These are phyloP conservation scores for Trametes sp. DNA, from an alignment of 1,284 basidiomycete genomes.

Conservation along the genomic window DNA sequence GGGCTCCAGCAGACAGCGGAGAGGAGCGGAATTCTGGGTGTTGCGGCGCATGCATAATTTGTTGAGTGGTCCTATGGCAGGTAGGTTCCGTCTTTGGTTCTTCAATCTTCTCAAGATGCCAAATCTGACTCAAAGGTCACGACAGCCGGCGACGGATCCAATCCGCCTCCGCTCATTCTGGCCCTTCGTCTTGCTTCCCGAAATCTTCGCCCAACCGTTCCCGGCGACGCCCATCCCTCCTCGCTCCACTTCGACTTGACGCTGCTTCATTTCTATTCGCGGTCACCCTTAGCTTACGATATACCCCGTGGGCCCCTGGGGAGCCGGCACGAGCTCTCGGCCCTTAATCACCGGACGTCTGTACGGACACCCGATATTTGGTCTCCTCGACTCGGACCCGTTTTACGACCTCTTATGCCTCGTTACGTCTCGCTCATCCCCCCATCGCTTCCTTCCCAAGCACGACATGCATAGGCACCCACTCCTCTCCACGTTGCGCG, in stretches of 20 bases:
- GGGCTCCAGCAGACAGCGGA: conserved; percentile 22
- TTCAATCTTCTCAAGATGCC: neutral
- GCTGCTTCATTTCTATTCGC: conserved; percentile 4
- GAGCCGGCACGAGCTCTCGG: conserved; percentile 1
- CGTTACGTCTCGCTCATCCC: neutral
- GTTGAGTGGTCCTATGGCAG: conserved; percentile 25
- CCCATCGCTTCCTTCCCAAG: neutral
- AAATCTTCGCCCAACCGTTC: conserved; percentile 5
- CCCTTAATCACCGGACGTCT: conserved; percentile 24
- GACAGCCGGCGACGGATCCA: neutral
- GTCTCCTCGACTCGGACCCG: neutral
- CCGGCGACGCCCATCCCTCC: neutral
- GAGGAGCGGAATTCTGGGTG: conserved; percentile 38
- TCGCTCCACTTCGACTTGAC: neutral
- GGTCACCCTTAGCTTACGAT: conserved; percentile 25
- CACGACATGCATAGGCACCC: neutral
- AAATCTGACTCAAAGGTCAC: neutral
- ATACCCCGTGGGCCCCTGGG: conserved; percentile 20
- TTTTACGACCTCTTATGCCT: conserved; percentile 16
- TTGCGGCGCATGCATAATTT: conserved; percentile 39
- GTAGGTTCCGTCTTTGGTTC: conserved; percentile 2
- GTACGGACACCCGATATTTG: neutral
- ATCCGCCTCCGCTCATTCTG: neutral
- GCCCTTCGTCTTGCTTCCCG: neutral
- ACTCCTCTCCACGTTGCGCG: neutral